Evolutionary conservation across 106 monocot genomes (phyloP), one percentile per base, ranked within the genome.

Genomic region (Gastrodia elata): DNA sequence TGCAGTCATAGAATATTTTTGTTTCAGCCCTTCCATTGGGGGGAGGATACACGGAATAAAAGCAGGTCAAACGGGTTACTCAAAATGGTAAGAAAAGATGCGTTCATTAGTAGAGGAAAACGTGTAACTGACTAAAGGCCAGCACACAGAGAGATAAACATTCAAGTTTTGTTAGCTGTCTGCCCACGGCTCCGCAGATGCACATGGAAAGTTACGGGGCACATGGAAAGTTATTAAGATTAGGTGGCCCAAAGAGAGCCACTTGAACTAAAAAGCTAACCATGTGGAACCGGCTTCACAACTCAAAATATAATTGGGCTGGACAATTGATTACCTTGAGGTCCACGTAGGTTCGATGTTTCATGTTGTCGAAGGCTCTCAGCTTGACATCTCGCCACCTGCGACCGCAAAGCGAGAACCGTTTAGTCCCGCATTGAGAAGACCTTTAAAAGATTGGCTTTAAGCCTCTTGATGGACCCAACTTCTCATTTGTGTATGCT

Each of bases 381-480:
- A 93, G 46, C 68, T 99, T 99, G 77, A 99, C 93, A 71, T 99
- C 98, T 59, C 98, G 79, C 98, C 98, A 99, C 87, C 98, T 99
- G 28, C n/a, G 15, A 15, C 24, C 22, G n/a, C n/a, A n/a, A 81
- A 13, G 52, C 8, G 11, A 8, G 18, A 28, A 65, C 16, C 2
- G 24, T 9, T 59, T 4, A 28, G 26, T 4, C 22, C 22, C 22
- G 11, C 25, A 22, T 25, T 9, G 0, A 57, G 57, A 28, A 26
- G 28, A 59, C 11, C 3, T 52, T n/a, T 22, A 22, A n/a, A 52
- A 2, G 20, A n/a, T 52, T 22, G 4, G 10, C 13, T 42, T 42
- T 42, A 13, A 42, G 7, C 41, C 41, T 42, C 41, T 42, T 9
- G 14, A 42, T 9, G 8, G 7, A 9, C 8, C 42, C 14, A 42